These are phyloP conservation scores for Cercospora beticola DNA, from an alignment of 2,329 filamentous ascomycete species.

Conservation along the genomic window DNA sequence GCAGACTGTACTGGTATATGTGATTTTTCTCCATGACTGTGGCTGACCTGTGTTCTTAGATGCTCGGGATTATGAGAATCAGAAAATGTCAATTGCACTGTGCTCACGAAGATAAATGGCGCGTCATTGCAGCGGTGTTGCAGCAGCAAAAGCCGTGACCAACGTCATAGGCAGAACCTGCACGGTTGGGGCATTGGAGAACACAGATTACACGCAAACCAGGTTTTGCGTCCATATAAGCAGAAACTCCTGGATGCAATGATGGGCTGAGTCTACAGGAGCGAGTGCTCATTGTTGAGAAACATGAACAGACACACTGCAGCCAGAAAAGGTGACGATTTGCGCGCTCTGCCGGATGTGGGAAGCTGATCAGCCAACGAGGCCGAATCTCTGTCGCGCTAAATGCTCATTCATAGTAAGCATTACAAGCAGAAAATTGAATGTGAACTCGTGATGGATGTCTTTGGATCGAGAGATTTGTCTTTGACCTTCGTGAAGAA, in stretches of 20 bases:
- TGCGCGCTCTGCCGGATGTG: background rate
- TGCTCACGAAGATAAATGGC: background rate
- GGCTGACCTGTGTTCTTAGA: background rate
- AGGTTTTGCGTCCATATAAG: background rate
- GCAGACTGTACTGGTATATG: conserved; percentile 47
- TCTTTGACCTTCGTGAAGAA: background rate
- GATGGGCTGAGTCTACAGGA: background rate
- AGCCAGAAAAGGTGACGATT: background rate
- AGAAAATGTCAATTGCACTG: background rate
- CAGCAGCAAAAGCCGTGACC: background rate
- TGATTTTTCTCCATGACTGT: conserved; percentile 39
- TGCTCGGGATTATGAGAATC: background rate
- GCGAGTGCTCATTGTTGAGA: background rate
- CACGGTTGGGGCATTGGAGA: background rate
- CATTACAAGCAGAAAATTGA: background rate
- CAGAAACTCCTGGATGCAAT: background rate
- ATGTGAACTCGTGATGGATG: background rate
- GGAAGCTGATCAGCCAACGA: background rate
- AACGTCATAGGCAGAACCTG: background rate
- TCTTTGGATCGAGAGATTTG: background rate
- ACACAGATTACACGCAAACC: background rate
- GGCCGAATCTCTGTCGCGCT: background rate
- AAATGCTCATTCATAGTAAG: background rate
- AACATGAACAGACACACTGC: background rate
- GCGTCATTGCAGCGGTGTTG: background rate